These are phyloP conservation scores for Aspergillus brunneoviolaceus DNA, from an alignment of 2,329 filamentous ascomycete genomes.

Conservation along the genomic window DNA sequence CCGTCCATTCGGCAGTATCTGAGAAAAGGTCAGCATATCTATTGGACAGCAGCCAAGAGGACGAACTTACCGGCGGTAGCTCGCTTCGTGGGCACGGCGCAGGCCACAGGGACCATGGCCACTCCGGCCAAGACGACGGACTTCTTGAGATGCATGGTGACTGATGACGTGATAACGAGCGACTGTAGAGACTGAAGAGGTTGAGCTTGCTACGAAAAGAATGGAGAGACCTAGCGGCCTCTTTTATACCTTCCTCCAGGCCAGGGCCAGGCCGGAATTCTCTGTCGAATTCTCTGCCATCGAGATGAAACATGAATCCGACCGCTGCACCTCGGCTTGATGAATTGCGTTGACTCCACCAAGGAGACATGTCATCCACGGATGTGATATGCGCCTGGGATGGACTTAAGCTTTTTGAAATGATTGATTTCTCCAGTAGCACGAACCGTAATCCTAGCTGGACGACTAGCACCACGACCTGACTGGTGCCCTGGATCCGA, in stretches of 20 bases:
- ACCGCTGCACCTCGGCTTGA: neutral
- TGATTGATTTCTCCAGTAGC: neutral
- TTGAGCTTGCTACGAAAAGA: neutral
- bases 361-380: neutral
- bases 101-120: neutral
- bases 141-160: neutral
- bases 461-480: neutral
- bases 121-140: neutral
- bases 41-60: neutral
- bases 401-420: neutral
- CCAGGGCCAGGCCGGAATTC: neutral
- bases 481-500: neutral
- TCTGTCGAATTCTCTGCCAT: neutral
- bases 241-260: neutral
- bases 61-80: neutral
- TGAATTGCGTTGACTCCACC: neutral
- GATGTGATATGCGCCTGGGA: neutral
- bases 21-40: neutral
- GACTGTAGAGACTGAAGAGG: neutral
- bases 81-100: neutral
- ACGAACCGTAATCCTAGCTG: neutral
- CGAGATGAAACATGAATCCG: neutral
- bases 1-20: conserved; percentile 21
- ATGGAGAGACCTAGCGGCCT: neutral
- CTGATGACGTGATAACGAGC: neutral